Evolutionary conservation across 345 rosid genomes (phyloP).

Genomic region (Microcos paniculata): DNA sequence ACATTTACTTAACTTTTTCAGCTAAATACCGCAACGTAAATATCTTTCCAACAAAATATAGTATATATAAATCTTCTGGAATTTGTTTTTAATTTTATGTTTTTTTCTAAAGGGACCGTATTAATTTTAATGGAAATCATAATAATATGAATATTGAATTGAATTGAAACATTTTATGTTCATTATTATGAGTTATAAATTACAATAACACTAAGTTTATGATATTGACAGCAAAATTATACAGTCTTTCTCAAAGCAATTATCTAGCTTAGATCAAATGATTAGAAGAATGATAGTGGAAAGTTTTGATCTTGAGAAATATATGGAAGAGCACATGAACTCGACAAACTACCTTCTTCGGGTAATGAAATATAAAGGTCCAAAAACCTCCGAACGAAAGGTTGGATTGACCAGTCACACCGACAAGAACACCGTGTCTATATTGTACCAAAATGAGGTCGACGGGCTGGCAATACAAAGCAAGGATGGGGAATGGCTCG

Average conservation of each 20-base stretch:
- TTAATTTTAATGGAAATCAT: too few relatives aligned
- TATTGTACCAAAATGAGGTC: slow-evolving; percentile 60
- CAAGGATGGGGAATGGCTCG: slow-evolving; percentile 55
- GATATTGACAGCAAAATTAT: slow-evolving; percentile 36
- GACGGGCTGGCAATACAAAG: slow-evolving; percentile 49
- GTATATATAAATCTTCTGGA: too few relatives aligned
- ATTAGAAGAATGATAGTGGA: slow-evolving; percentile 55
- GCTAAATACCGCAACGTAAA: too few relatives aligned
- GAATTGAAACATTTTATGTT: too few relatives aligned
- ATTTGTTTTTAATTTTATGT: too few relatives aligned
- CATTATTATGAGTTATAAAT: too few relatives aligned
- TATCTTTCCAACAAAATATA: too few relatives aligned
- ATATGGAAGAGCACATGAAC: slow-evolving; percentile 57
- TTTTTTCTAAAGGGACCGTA: too few relatives aligned
- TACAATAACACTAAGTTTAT: too few relatives aligned
- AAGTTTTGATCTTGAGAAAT: slow-evolving; percentile 41
- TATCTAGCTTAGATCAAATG: slow-evolving; percentile 47
- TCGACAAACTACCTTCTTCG: slow-evolving; percentile 56
- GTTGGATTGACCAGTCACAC: slow-evolving; percentile 50
- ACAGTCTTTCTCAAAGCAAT: slow-evolving; percentile 34
- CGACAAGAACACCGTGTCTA: slow-evolving; percentile 58
- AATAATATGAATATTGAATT: too few relatives aligned
- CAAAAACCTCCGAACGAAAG: slow-evolving; percentile 43
- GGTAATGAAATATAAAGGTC: slow-evolving; percentile 57
- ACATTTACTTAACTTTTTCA: too few relatives aligned